phyloP scores from a whole-genome alignment of 2,329 filamentous ascomycete genomes.

The Colletotrichum melonis region DNA sequence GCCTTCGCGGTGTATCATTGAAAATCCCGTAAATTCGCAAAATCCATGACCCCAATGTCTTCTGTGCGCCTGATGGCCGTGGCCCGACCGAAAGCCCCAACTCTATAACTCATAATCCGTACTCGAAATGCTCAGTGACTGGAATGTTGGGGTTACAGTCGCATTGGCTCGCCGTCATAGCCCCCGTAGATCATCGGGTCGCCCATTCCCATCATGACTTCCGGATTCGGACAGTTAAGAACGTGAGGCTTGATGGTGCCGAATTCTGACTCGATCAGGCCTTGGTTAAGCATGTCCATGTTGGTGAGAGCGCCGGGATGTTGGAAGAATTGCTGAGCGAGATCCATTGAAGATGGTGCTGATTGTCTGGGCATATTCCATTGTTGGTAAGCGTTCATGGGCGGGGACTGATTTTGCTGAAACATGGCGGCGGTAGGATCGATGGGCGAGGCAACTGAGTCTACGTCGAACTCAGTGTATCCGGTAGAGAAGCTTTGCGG shows the following conservation, averaged over 20 bases:
- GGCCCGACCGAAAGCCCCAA: not conserved
- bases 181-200: slow-evolving; percentile 70
- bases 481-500: slow-evolving; percentile 61
- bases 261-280: slow-evolving; percentile 63
- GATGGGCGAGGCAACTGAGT: slow-evolving; percentile 49
- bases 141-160: slow-evolving; percentile 45
- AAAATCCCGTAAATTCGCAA: not conserved
- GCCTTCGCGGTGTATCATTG: slow-evolving; percentile 34
- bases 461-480: slow-evolving; percentile 56
- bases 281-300: slow-evolving; percentile 60
- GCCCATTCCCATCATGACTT: slow-evolving; percentile 67
- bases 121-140: not conserved
- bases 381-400: slow-evolving; percentile 44
- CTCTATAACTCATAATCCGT: slow-evolving; percentile 24
- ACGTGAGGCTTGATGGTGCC: slow-evolving; percentile 67
- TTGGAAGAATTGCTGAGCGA: slow-evolving; percentile 55
- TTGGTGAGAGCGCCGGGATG: slow-evolving; percentile 54
- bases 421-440: slow-evolving; percentile 49
- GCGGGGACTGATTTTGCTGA: slow-evolving; percentile 47
- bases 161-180: slow-evolving; percentile 58
- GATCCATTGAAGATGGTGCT: slow-evolving; percentile 46
- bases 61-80: not conserved
- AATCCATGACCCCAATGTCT: not conserved
- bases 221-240: slow-evolving; percentile 62
- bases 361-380: slow-evolving; percentile 32